These are phyloP conservation scores for Eucalyptus guilfoylei DNA, from an alignment of 345 rosid genomes.

Conservation along the genomic window DNA sequence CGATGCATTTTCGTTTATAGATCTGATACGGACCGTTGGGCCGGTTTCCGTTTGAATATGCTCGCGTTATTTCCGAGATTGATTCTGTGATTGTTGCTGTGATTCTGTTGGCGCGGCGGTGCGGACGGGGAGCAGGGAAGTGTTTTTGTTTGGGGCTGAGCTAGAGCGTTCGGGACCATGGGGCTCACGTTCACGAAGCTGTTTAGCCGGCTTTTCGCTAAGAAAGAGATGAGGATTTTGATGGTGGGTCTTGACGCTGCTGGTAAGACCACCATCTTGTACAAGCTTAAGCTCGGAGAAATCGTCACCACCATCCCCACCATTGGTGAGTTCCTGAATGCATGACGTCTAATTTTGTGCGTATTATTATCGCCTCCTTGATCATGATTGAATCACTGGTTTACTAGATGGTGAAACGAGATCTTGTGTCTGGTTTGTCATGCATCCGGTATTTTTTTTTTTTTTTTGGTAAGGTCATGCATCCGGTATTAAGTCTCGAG, in stretches of 20 bases:
- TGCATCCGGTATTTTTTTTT: neutral
- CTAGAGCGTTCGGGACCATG: slow-evolving; percentile 15
- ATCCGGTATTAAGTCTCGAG: neutral
- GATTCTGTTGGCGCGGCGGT: neutral
- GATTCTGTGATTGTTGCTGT: neutral
- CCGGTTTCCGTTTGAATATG: neutral
- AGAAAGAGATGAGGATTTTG: slow-evolving; percentile 74
- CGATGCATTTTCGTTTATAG: neutral
- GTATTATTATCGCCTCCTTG: fast-evolving
- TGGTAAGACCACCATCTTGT: slow-evolving; percentile 71
- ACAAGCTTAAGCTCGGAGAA: slow-evolving; percentile 77
- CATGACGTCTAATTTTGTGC: neutral
- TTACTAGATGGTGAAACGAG: neutral
- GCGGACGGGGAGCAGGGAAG: neutral
- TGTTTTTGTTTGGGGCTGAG: neutral
- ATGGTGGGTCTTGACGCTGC: slow-evolving; percentile 89
- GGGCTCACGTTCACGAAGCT: slow-evolving; percentile 53
- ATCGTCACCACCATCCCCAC: slow-evolving; percentile 80
- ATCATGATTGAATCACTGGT: neutral
- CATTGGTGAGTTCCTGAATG: slow-evolving; percentile 29
- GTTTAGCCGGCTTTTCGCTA: slow-evolving; percentile 56
- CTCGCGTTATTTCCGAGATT: neutral
- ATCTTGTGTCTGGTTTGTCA: neutral
- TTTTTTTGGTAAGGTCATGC: no score
- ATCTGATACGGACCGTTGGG: neutral